Percentiles rank a stretch among this genome's conserved stretches.
phyloP scores from a whole-genome alignment of 2,329 filamentous ascomycete species.

The Nannizziopsis arthrosporioides region DNA sequence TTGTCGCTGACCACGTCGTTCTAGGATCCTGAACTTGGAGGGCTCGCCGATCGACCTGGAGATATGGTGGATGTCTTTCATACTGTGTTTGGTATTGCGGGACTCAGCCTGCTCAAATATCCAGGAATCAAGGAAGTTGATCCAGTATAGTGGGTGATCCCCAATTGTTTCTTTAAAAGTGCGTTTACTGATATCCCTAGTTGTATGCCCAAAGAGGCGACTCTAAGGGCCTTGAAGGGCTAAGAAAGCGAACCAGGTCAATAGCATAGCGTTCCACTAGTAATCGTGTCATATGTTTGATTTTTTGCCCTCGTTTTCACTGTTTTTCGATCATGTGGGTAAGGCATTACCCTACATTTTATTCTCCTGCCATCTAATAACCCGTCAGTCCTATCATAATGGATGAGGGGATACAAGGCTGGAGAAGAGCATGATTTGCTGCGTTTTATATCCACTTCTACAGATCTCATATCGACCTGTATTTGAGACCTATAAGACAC shows the following conservation, averaged over 20 bases:
- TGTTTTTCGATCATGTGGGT: background rate
- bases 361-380: slow-evolving; percentile 60
- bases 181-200: slow-evolving; percentile 23
- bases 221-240: slow-evolving; percentile 45
- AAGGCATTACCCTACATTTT: background rate
- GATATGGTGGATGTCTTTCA: slow-evolving; percentile 98
- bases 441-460: slow-evolving; percentile 30
- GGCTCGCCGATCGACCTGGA: slow-evolving; percentile 78
- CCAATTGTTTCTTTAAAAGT: too few relatives aligned
- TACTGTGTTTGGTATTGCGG: slow-evolving; percentile 78
- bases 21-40: slow-evolving; percentile 65
- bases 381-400: slow-evolving; percentile 43
- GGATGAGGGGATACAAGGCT: slow-evolving; percentile 57
- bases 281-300: too few relatives aligned
- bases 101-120: slow-evolving; percentile 70
- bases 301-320: background rate
- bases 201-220: slow-evolving; percentile 61
- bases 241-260: slow-evolving; percentile 10
- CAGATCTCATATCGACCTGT: background rate
- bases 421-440: slow-evolving; percentile 45
- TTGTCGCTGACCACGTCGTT: background rate
- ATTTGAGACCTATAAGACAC: slow-evolving; percentile 5
- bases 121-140: slow-evolving; percentile 70
- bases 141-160: slow-evolving; percentile 60
- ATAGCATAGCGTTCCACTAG: too few relatives aligned